Evolutionary conservation across 768 basidiomycete genomes (phyloP), one percentile per base, ranked within the genome.

Genomic region (Termitomyces titanicus): DNA sequence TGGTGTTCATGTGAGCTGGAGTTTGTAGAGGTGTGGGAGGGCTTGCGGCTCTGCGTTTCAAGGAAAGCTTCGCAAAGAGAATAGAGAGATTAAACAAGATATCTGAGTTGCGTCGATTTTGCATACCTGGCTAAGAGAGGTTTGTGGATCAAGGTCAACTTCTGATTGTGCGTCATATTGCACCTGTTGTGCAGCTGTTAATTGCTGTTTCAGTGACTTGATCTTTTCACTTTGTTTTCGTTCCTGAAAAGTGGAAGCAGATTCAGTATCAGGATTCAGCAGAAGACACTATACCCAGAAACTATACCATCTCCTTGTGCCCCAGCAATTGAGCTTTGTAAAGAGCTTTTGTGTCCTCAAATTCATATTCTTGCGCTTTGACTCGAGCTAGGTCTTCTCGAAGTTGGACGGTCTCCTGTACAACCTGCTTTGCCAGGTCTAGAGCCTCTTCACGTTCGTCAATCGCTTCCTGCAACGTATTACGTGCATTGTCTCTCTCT

Each of bases 321-420:
- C 35, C n/a, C 31, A 74, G 66, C 22, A 74, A 61, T 45, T 66
- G 60, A 27, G 68, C 68, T 40, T 68, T 69, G 9, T 72, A 62
- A 43, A 65, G 61, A 5, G 58, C 60, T 11, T 67, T 70, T 34
- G 72, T 69, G 31, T 66, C 59, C 34, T 69, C 65, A 33, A 70
- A 47, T 9, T 67, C 65, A 5, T 58, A 48, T 18, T 67, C 63
- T 27, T 53, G 58, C 35, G 62, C 60, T 45, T 63, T 61, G 40
- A 55, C 64, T 33, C 51, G 56, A 6, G 45, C 52, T 4, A 60
- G 44, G 5, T 55, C 54, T 8, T 63, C 54, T 20, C 63, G 59
- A 11, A 66, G 58, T 31, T 51, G 57, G 5, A 61, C 20, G 20
- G 68, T 57, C 44, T 73, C 62, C 24, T 61, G 54, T 18, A 64